Conservation (phyloP, 495 filamentous ascomycete genomes). For the Pseudevernia furfuracea region DNA sequence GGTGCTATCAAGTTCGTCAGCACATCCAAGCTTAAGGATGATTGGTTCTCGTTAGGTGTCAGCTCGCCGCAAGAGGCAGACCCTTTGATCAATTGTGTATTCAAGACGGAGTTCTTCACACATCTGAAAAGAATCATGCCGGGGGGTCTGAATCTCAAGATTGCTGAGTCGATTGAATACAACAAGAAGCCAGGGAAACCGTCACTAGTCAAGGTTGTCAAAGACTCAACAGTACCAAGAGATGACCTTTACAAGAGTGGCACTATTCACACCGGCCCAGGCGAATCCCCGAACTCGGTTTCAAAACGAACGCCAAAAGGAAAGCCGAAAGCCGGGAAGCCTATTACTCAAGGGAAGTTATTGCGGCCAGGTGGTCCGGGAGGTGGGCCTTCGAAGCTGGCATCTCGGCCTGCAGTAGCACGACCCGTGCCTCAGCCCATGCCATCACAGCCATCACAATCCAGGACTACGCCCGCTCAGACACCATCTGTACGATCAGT, state of each 20-base stretch:
- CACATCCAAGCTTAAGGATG: conserved; percentile 72
- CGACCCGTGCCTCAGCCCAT: conserved; percentile 35
- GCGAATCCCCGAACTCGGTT: conserved; percentile 74
- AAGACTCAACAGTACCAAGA: conserved; percentile 63
- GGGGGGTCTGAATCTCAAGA: conserved; percentile 72
- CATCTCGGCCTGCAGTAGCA: conserved; percentile 46
- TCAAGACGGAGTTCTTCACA: conserved; percentile 97
- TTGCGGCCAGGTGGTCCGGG: conserved; percentile 83
- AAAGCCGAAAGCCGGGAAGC: conserved; percentile 74
- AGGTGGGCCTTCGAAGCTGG: conserved; percentile 66
- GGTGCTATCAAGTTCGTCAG: conserved; percentile 82
- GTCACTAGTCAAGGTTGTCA: conserved; percentile 75
- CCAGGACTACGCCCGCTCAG: conserved; percentile 27
- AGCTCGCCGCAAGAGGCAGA: conserved; percentile 86
- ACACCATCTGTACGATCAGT: conserved; percentile 34
- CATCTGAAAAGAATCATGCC: conserved; percentile 70
- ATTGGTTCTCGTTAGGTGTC: conserved; percentile 91
- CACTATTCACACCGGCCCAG: conserved; percentile 75
- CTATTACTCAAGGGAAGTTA: conserved; percentile 84
- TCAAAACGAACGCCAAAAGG: conserved; percentile 79
- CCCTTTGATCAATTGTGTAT: conserved; percentile 80
- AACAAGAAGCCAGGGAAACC: conserved; percentile 97
- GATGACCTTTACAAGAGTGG: conserved; percentile 91
- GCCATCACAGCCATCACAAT: conserved; percentile 23
- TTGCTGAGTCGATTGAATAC: conserved; percentile 81